Evolutionary conservation across 2,329 filamentous ascomycete genomes (phyloP).

Genomic region (Uncinocarpus reesii): DNA sequence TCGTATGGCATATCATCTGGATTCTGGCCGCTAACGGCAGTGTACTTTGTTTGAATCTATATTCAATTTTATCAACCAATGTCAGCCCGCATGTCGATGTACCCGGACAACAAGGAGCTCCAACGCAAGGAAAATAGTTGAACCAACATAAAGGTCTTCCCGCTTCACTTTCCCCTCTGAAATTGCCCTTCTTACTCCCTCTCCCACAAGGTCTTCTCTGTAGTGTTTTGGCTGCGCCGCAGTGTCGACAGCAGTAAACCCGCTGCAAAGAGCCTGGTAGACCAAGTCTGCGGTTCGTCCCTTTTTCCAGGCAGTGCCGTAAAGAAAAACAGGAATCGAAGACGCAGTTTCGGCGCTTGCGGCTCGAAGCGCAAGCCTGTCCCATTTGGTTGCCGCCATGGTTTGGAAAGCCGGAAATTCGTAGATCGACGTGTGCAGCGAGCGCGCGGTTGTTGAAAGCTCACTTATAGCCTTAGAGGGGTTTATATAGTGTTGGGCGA

Average conservation of each 20-base stretch:
- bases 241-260: conserved; percentile 66
- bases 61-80: background rate
- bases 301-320: conserved; percentile 83
- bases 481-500: no score
- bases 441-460: background rate
- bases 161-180: conserved; percentile 48
- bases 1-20: conserved; percentile 53
- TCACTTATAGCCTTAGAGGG: background rate
- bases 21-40: conserved; percentile 53
- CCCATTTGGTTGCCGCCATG: conserved; percentile 7
- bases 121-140: conserved; percentile 20
- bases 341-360: conserved; percentile 15
- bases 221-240: conserved; percentile 72
- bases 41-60: conserved; percentile 77
- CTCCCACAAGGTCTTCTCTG: conserved; percentile 58
- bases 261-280: conserved; percentile 54
- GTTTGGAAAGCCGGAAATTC: background rate
- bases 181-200: conserved; percentile 54
- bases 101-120: no score
- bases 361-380: conserved; percentile 4
- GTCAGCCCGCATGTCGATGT: background rate
- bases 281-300: conserved; percentile 57
- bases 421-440: background rate
- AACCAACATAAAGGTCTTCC: conserved; percentile 56
- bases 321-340: conserved; percentile 46